Conservation (phyloP, 108 stramenopile species). For the Cyclotella baltica region DNA sequence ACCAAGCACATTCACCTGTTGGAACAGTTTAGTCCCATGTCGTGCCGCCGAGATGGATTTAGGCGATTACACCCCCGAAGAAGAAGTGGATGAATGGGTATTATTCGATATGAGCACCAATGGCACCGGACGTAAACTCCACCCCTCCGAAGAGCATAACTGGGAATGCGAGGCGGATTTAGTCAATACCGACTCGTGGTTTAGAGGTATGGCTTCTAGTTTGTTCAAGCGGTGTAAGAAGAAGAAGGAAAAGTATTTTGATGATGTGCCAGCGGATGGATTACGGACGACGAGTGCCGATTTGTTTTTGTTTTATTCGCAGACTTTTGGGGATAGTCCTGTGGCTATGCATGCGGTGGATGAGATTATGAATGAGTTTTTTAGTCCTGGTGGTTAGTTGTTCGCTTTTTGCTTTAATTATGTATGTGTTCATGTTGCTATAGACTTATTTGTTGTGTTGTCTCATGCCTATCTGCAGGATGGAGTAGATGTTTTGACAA, state of each 20-base stretch:
- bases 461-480: neutral
- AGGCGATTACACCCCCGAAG: conserved; percentile 36
- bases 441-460: neutral
- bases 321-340: conserved; percentile 32
- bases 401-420: neutral
- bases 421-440: neutral
- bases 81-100: conserved; percentile 44
- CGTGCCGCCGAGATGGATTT: conserved; percentile 55
- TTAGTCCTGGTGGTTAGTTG: conserved; percentile 34
- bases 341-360: conserved; percentile 36
- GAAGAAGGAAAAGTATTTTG: conserved; percentile 25
- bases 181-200: conserved; percentile 12
- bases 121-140: conserved; percentile 31
- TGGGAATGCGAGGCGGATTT: conserved; percentile 43
- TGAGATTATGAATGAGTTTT: conserved; percentile 37
- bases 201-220: conserved; percentile 25
- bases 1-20: conserved; percentile 57
- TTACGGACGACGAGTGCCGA: conserved; percentile 30
- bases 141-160: conserved; percentile 22
- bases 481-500: conserved; percentile 52
- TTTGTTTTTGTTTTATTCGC: conserved; percentile 45
- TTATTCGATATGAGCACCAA: conserved; percentile 43
- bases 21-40: conserved; percentile 61
- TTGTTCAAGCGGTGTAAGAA: conserved; percentile 25
- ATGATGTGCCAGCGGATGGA: conserved; percentile 36